Base-by-base conservation (phyloP, 2,329 filamentous ascomycete genomes). In the Trichophyton mentagrophytes region DNA sequence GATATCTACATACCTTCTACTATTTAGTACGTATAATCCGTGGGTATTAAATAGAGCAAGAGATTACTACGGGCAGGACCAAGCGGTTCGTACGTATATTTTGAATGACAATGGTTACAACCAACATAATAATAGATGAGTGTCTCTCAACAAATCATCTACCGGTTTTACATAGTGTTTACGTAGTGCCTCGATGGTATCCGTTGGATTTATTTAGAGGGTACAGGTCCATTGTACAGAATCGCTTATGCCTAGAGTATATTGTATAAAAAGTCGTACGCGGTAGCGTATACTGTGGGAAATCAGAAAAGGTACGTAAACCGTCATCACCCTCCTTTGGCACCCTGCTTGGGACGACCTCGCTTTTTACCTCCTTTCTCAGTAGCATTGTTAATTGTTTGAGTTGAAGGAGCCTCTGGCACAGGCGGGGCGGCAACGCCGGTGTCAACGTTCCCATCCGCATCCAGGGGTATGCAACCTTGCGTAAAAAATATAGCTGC, bases 401-500 rank as follows among this genome's bases (percentile, higher is more conserved):
- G 27, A 17, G 59, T 20, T 44, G 27, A 33, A 13, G 47, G 15
- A 5, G 33, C 17, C 25, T 64, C 61, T 38, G 58, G 60, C 15
- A 62, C 11, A 7, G 62, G 62, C 15, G 63, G 63, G 47, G 59
- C 63, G 25, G 61, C 53, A 11, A 59, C 63, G 61, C 61, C 47
- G 3, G 64, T 61, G 62, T 66, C 66, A n/a, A 61, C 62, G 53
- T 68, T 65, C 27, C 64, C 64, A 42, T 74, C 72, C 33, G 64
- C 64, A 38, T 72, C 72, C 13, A 64, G 65, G 15, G 75, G 72
- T 64, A 86, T 89, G 73, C 87, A 92, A 5, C 87, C 92, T 72
- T 99, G 93, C 0, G 90, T 85, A 73, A 97, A 99, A 77, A 97
- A 97, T 57, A 97, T 80, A 44, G 88, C 84, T 3, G 89, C 88